Conservation (phyloP, 768 basidiomycete species). For the Russula abietina region DNA sequence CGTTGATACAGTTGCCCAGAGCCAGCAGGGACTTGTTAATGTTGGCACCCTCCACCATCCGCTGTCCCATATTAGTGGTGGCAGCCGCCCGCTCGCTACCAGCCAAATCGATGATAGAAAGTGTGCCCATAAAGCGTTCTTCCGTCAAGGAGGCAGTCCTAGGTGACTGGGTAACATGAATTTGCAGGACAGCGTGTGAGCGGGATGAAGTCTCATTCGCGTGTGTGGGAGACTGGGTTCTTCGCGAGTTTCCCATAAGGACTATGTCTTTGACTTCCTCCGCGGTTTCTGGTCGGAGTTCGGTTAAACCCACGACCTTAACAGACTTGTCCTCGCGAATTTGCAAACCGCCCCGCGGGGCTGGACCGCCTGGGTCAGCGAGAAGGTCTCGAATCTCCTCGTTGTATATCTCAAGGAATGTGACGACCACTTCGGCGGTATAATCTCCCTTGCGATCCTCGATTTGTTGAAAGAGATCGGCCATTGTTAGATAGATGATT, state of each 20-base stretch:
- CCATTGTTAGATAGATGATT: conserved; percentile 95
- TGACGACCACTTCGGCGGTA: conserved; percentile 83
- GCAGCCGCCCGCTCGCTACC: conserved; percentile 96
- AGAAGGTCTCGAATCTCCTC: conserved; percentile 97
- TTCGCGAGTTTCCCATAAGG: conserved; percentile 75
- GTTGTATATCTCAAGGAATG: conserved; percentile 98
- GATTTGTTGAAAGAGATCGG: conserved; percentile 91
- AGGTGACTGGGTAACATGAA: conserved; percentile 85
- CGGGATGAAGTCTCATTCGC: conserved; percentile 96
- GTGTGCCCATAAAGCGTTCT: conserved; percentile 76
- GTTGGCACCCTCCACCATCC: conserved; percentile 98
- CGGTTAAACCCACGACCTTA: conserved; percentile 80
- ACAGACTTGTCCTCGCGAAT: conserved; percentile 94
- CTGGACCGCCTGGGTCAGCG: conserved; percentile 55
- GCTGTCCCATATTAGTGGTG: conserved; percentile 94
- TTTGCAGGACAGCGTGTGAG: conserved; percentile 95
- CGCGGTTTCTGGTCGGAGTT: conserved; percentile 73
- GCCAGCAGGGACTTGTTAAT: conserved; percentile 99
- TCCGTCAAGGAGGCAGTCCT: conserved; percentile 81
- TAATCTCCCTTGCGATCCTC: conserved; percentile 81
- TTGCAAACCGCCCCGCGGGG: conserved; percentile 79
- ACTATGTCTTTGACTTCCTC: conserved; percentile 95
- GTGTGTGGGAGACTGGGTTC: conserved; percentile 91
- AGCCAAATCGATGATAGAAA: conserved; percentile 97
- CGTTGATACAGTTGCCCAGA: conserved; percentile 97